These are phyloP conservation scores for Irpex rosettiformis DNA, from an alignment of 1,284 basidiomycete species.

Conservation along the genomic window DNA sequence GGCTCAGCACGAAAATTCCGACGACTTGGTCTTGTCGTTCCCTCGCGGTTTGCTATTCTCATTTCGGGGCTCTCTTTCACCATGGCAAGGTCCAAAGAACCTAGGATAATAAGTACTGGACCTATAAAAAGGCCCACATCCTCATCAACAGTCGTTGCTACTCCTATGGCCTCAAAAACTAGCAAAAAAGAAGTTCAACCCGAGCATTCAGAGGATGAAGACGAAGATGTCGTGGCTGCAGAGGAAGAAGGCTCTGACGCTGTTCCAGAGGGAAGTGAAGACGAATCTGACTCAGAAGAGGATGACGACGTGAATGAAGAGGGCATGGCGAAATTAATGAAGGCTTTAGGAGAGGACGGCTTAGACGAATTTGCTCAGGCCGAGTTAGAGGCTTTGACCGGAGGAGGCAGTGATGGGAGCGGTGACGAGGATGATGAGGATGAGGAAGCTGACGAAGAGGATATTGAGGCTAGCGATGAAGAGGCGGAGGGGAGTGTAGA, in stretches of 20 bases:
- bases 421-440: slow-evolving; percentile 30
- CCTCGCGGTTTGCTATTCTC: neutral
- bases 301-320: slow-evolving; percentile 58
- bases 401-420: slow-evolving; percentile 34
- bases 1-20: neutral
- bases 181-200: neutral
- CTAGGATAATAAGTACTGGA: neutral
- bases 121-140: neutral
- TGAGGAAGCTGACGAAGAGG: slow-evolving; percentile 20
- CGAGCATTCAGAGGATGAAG: slow-evolving; percentile 3
- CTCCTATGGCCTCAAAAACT: neutral
- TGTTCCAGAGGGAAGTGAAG: slow-evolving; percentile 20
- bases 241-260: slow-evolving; percentile 9
- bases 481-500: slow-evolving; percentile 24
- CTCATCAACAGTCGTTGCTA: neutral
- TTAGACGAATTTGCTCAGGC: slow-evolving; percentile 59
- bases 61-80: no score
- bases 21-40: neutral
- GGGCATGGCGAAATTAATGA: slow-evolving; percentile 63
- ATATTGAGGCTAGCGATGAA: slow-evolving; percentile 14
- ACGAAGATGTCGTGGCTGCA: slow-evolving; percentile 15
- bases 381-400: slow-evolving; percentile 42
- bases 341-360: slow-evolving; percentile 63
- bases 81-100: neutral
- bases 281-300: slow-evolving; percentile 37